Percentiles rank a stretch among this genome's conserved stretches.
phyloP scores from a whole-genome alignment of 202 grass and related monocot genomes.

The Zizania palustris region DNA sequence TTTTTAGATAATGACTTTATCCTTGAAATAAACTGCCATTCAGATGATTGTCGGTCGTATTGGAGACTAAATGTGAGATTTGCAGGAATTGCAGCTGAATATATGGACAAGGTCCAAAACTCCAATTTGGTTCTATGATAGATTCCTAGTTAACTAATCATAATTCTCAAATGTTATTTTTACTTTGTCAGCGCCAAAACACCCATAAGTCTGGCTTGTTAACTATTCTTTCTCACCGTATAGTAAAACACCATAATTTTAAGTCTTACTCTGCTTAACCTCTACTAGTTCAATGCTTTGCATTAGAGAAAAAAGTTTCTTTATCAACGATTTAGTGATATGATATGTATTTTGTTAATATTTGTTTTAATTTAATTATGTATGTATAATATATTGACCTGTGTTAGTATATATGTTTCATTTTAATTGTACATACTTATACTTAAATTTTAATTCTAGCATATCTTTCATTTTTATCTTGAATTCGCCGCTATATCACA shows the following conservation, averaged over 20 bases:
- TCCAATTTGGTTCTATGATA: not conserved
- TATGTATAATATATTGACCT: no score
- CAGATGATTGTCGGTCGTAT: not conserved
- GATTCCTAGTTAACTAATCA: not conserved
- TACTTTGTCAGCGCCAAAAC: not conserved
- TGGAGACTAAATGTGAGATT: conserved; percentile 1
- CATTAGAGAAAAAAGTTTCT: conserved; percentile 6
- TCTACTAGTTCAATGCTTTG: not conserved
- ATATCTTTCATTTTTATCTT: no score
- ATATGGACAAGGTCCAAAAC: not conserved
- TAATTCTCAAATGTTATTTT: not conserved
- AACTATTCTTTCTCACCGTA: not conserved
- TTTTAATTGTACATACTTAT: no score
- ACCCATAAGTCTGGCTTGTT: not conserved
- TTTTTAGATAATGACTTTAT: not conserved
- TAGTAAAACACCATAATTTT: not conserved
- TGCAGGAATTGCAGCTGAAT: not conserved
- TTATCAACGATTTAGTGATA: no score
- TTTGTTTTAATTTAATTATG: no score
- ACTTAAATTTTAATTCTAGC: no score
- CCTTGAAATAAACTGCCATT: not conserved
- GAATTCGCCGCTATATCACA: no score
- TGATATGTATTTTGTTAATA: no score
- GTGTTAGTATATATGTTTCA: no score
- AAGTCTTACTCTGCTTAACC: not conserved